These are phyloP conservation scores for Furcasterigmium furcatum DNA, from an alignment of 2,329 filamentous ascomycete species.

Conservation along the genomic window DNA sequence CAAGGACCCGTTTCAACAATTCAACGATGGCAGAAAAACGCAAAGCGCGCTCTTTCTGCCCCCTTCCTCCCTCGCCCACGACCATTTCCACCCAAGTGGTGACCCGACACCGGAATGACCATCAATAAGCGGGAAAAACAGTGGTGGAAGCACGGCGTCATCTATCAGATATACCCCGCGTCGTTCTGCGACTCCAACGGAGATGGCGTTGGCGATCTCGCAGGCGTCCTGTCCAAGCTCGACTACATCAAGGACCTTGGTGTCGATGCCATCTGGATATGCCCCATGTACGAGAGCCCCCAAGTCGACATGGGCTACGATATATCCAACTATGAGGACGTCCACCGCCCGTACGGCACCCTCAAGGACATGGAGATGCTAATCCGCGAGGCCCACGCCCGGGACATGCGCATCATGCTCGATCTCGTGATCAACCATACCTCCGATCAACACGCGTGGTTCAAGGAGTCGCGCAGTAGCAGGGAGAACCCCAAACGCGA, in stretches of 20 bases:
- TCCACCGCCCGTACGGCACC: slow-evolving; percentile 52
- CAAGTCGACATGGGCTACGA: slow-evolving; percentile 64
- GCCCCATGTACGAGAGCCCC: slow-evolving; percentile 31
- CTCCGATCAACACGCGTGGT: slow-evolving; percentile 53
- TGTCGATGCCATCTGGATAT: slow-evolving; percentile 46
- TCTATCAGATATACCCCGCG: slow-evolving; percentile 56
- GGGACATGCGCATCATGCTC: slow-evolving; percentile 42
- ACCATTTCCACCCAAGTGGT: too few relatives aligned
- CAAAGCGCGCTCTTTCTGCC: too few relatives aligned
- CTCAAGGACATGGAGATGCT: slow-evolving; percentile 8
- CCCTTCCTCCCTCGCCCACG: too few relatives aligned
- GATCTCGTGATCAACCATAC: slow-evolving; percentile 79
- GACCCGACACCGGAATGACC: too few relatives aligned
- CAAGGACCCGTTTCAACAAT: too few relatives aligned
- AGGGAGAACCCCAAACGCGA: slow-evolving; percentile 56
- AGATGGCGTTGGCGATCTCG: slow-evolving; percentile 50
- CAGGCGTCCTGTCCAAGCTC: slow-evolving; percentile 49
- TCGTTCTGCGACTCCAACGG: slow-evolving; percentile 53
- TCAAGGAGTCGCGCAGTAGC: slow-evolving; percentile 57
- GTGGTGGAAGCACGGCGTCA: slow-evolving; percentile 53
- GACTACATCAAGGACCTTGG: slow-evolving; percentile 50
- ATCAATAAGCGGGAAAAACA: too few relatives aligned
- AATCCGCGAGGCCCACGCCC: slow-evolving; percentile 2
- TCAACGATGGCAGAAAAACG: too few relatives aligned
- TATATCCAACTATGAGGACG: slow-evolving; percentile 60